Conservation (phyloP, 2,329 filamentous ascomycete genomes). For the Talaromyces sp. region DNA sequence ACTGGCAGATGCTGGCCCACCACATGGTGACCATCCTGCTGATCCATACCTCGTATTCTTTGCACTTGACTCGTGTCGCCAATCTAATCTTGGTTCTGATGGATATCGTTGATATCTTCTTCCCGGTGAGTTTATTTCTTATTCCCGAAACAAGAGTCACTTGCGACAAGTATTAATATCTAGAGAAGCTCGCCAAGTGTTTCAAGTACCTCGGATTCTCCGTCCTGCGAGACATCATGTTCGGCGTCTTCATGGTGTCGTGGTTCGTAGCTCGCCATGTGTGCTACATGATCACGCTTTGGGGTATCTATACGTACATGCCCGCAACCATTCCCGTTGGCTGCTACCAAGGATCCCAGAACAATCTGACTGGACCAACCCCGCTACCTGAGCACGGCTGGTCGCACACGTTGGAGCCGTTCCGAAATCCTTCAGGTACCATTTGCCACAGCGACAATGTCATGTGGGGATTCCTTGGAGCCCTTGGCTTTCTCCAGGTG, state of each 20-base stretch:
- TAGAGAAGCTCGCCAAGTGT: slow-evolving; percentile 67
- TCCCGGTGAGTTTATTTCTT: no score
- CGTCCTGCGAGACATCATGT: slow-evolving; percentile 68
- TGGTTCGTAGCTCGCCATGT: slow-evolving; percentile 77
- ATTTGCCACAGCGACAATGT: slow-evolving; percentile 70
- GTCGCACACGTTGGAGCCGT: neutral
- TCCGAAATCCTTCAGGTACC: slow-evolving; percentile 54
- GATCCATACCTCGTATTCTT: slow-evolving; percentile 71
- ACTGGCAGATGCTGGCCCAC: slow-evolving; percentile 85
- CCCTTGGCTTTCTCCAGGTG: slow-evolving; percentile 68
- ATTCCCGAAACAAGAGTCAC: no score
- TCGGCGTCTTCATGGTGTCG: slow-evolving; percentile 72
- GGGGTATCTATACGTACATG: no score
- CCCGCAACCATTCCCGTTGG: no score
- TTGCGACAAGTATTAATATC: slow-evolving; percentile 53
- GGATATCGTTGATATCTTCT: slow-evolving; percentile 71
- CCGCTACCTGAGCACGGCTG: neutral
- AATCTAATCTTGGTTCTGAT: slow-evolving; percentile 78
- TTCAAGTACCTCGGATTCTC: slow-evolving; percentile 75
- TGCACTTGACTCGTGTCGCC: slow-evolving; percentile 73
- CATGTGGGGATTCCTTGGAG: slow-evolving; percentile 64
- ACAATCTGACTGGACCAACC: no score
- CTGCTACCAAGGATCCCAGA: no score
- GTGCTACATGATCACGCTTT: no score
- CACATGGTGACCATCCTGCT: slow-evolving; percentile 80